Evolutionary conservation across 1,284 basidiomycete genomes (phyloP), one percentile per base, ranked within the genome.

Genomic region (Cutaneotrichosporon mucoides): DNA sequence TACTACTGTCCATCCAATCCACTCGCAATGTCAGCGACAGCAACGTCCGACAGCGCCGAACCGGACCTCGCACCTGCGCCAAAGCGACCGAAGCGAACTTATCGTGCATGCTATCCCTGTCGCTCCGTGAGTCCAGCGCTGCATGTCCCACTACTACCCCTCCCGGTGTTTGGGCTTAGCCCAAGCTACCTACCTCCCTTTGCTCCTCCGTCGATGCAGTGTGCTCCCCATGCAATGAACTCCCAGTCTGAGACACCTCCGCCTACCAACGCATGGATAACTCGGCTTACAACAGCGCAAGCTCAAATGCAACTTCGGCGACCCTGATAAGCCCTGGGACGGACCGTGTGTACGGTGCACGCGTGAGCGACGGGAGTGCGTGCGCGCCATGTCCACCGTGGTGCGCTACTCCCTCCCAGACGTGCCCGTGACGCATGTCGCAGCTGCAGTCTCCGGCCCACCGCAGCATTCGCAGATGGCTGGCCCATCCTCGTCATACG

Each of bases 301-400:
- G 43, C 61, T 62, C 36, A 62, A 62, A 36, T 62, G 61, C 52
- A 54, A 42, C 42, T 62, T 62, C 34, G 61, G 61, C 9, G 61
- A 62, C 47, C 61, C 61, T 4, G 59, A 62, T 38, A 44, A 34
- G 16, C 61, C 61, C 7, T 62, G 61, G 61, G 57, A 59, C 15
- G 61, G 61, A 3, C 61, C 61, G 4, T 62, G 61, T 15, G 57
- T 57, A 34, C 57, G 61, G 6, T 62, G 61, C 35, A 24, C 59
- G 12, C 57, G 61, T 13, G 61, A 62, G 34, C 50, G 55, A 12
- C 57, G 61, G 16, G 61, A 62, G 12, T 62, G 61, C 52, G 24
- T 59, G 7, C 57, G 58, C 15, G 52, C 55, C 16, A 53, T 56
- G 42, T 51, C 61, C 11, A 59, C 57, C 6, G 42, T 55, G 9